Percentiles rank a stretch among this genome's conserved stretches.
These are phyloP conservation scores for Gynochthodes officinalis DNA, from an alignment of 257 asterid genomes.

Conservation along the genomic window DNA sequence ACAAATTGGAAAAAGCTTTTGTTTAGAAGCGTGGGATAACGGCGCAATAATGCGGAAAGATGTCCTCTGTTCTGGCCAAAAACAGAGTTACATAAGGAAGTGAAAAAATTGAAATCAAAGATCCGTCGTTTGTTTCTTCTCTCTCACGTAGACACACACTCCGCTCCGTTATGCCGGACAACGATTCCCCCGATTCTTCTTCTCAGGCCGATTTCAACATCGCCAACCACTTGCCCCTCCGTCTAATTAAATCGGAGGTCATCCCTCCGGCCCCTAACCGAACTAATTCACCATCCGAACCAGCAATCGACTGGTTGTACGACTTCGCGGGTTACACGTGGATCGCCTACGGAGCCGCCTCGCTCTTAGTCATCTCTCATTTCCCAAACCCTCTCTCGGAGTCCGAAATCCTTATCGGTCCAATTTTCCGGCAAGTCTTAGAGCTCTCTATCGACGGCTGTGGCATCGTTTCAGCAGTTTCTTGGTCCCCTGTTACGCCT, in stretches of 20 bases:
- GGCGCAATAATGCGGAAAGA: too few species aligned
- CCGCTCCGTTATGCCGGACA: constrained; percentile 18
- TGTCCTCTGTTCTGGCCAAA: too few species aligned
- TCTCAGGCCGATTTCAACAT: constrained; percentile 22
- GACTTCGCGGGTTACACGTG: constrained; percentile 82
- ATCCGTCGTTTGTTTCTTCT: too few species aligned
- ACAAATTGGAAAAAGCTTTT: too few species aligned
- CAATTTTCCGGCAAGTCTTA: constrained; percentile 70
- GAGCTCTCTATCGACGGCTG: constrained; percentile 54
- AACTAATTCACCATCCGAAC: constrained; percentile 38
- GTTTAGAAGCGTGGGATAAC: too few species aligned
- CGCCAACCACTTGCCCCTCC: constrained; percentile 60
- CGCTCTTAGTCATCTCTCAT: constrained; percentile 80
- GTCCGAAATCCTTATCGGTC: constrained; percentile 60
- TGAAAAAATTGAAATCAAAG: too few species aligned
- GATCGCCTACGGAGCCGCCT: constrained; percentile 89
- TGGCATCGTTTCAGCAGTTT: constrained; percentile 53
- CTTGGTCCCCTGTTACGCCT: constrained; percentile 83
- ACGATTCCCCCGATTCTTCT: neutral
- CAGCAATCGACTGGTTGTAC: constrained; percentile 64
- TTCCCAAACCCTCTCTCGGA: constrained; percentile 70
- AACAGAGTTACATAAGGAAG: too few species aligned
- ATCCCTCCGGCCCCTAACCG: constrained; percentile 76
- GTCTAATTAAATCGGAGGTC: constrained; percentile 54
- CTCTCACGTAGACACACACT: neutral